A percentile compares a stretch with the other conserved stretches of the same genome.
These are phyloP conservation scores for Salix exigua DNA, from an alignment of 345 rosid species.

Conservation along the genomic window DNA sequence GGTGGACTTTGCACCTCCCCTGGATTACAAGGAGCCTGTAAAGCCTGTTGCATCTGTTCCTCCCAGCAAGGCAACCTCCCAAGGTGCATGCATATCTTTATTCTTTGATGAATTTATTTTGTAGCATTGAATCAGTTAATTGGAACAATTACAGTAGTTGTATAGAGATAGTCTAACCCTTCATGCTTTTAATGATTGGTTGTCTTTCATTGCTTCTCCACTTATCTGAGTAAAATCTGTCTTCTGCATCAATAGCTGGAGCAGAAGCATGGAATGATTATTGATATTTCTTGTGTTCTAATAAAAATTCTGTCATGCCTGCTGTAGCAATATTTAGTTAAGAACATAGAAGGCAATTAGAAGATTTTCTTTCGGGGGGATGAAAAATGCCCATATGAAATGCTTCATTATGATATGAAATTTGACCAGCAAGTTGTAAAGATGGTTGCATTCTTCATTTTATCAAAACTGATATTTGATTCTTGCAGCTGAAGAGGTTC, in stretches of 20 bases:
- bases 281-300: not conserved
- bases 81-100: constrained; percentile 44
- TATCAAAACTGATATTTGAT: constrained; percentile 3
- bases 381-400: not conserved
- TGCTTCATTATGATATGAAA: not conserved
- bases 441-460: not conserved
- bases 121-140: not conserved
- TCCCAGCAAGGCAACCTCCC: constrained; percentile 46
- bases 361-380: not conserved
- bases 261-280: not conserved
- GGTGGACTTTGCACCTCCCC: constrained; percentile 98
- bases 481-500: constrained; percentile 59
- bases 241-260: not conserved
- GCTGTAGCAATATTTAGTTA: not conserved
- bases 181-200: not conserved
- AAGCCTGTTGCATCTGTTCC: constrained; percentile 46
- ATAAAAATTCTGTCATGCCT: not conserved
- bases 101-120: not conserved
- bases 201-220: not conserved
- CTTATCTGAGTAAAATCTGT: not conserved
- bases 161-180: not conserved
- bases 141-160: not conserved
- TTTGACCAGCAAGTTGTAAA: not conserved
- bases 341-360: not conserved
- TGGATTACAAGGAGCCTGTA: constrained; percentile 96